Evolutionary conservation across 495 filamentous ascomycete genomes (phyloP), one percentile per base, ranked within the genome.

Genomic region (Neurospora sp.): DNA sequence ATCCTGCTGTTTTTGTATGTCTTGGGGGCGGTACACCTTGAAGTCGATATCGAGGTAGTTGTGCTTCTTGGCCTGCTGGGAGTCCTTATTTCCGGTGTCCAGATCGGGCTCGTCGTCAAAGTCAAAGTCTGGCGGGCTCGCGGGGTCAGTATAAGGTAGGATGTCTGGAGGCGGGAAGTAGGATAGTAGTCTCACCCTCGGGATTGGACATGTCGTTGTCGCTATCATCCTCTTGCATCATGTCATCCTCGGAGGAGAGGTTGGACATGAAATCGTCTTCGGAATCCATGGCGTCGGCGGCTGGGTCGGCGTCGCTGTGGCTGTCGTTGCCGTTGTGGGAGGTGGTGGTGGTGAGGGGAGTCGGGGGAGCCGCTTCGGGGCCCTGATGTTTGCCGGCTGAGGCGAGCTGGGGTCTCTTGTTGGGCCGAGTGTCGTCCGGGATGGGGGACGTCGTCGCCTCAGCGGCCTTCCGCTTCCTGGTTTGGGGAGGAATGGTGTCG

Each of bases 211-310:
- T 86, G 69, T 80, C 83, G 74, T 93, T 90, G 37, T 94, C 94
- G 78, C 90, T 94, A 38, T 92, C 93, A 74, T 93, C 53, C 31
- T 65, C 86, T 48, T 86, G 86, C 69, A 94, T 90, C 69, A 89
- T 88, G 78, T 93, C 93, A 69, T 91, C 89, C 45, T 88, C 89
- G 78, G 92, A 96, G 17, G 93, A 94, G 75, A 90, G 86, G 73
- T 90, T 90, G 70, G 92, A 96, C 87, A 97, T 92, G 79, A 95
- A 94, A 74, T 98, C 96, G 79, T 98, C 95, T 75, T 98, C 96
- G 14, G 96, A 97, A 79, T 97, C 95, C 96, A 98, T 98, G 20
- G 84, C 89, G 76, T 82, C 83, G 68, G 81, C 83, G 74, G 82
- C 76, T 35, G 85, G 53, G 53, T 65, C 53, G 16, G 27, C 31